Evolutionary conservation across 106 monocot genomes (phyloP), one percentile per base, ranked within the genome.

Genomic region (Dioscorea dumetorum): DNA sequence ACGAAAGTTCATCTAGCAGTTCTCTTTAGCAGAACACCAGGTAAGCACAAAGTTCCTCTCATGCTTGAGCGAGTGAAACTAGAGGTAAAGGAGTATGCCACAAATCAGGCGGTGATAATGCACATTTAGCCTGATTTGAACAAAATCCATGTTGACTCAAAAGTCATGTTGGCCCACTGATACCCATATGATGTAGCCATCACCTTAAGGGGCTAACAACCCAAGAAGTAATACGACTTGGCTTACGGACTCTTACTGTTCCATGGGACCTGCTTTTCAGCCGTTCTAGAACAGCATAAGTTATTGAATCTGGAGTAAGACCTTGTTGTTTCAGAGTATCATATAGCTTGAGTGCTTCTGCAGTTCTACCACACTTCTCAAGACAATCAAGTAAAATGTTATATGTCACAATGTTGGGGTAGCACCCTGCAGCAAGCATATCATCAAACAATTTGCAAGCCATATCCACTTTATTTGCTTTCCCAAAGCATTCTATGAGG

Each of bases 401-500:
- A 70, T 99, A 93, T 1, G 93, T 93, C 50, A 99, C 93, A 74
- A 99, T 87, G 75, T 99, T 99, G 56, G 99, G 99, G 35, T 48
- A 74, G 76, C 93, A 90, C 23, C 87, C 87, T 66, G 74, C 71
- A 61, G 68, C 70, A 74, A 99, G 76, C 99, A 99, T 99, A 73
- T 90, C 93, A 83, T 99, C 87, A 81, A 99, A 93, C 65, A 99
- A 85, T 58, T 60, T 79, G 61, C 78, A 87, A 72, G 93, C 87
- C 90, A 90, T 93, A 73, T 99, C 90, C 71, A 93, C 83, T 66
- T 77, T 80, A 65, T 81, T 83, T 33, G 74, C 71, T 77, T 87
- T 92, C 48, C 90, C 99, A 90, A 99, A 99, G 68, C 99, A 90
- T 87, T 93, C 90, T 74, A 99, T 93, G 34, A 99, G 83, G 57